phyloP scores from a whole-genome alignment of 768 basidiomycete species.

The Crepidotus variabilis region DNA sequence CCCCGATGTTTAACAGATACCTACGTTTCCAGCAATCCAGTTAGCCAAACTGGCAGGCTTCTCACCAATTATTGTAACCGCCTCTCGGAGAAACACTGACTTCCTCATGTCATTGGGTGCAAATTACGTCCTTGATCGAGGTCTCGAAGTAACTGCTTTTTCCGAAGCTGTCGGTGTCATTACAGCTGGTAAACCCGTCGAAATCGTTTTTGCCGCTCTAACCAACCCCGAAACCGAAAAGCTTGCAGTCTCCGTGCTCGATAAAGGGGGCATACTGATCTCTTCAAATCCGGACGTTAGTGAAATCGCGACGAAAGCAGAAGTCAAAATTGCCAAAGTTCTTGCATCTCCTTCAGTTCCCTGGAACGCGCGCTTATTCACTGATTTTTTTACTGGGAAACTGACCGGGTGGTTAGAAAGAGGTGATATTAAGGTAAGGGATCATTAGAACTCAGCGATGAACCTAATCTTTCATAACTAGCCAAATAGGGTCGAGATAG shows the following conservation, averaged over 20 bases:
- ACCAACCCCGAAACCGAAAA: neutral
- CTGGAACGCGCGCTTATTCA: neutral
- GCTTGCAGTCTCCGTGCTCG: neutral
- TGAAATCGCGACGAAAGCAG: neutral
- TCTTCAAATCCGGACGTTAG: neutral
- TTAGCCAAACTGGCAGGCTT: constrained; percentile 35
- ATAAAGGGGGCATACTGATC: neutral
- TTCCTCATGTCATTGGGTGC: constrained; percentile 34
- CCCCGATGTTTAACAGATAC: no score
- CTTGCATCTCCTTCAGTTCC: neutral
- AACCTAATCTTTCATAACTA: neutral
- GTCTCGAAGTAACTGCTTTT: neutral
- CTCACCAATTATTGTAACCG: constrained; percentile 33
- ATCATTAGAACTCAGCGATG: no score
- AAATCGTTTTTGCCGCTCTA: neutral
- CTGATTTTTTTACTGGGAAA: neutral
- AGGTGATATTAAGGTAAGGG: neutral
- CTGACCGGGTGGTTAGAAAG: neutral
- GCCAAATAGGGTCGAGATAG: constrained; percentile 39
- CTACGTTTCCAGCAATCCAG: constrained; percentile 31
- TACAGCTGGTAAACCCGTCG: neutral
- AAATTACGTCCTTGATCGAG: constrained; percentile 15
- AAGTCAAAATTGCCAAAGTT: neutral
- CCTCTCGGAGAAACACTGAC: constrained; percentile 21
- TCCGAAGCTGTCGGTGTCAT: neutral